Percentiles rank a stretch among this genome's conserved stretches.
These are phyloP conservation scores for Houttuynia cordata DNA, from an alignment of 164 flowering plant genomes.

Conservation along the genomic window DNA sequence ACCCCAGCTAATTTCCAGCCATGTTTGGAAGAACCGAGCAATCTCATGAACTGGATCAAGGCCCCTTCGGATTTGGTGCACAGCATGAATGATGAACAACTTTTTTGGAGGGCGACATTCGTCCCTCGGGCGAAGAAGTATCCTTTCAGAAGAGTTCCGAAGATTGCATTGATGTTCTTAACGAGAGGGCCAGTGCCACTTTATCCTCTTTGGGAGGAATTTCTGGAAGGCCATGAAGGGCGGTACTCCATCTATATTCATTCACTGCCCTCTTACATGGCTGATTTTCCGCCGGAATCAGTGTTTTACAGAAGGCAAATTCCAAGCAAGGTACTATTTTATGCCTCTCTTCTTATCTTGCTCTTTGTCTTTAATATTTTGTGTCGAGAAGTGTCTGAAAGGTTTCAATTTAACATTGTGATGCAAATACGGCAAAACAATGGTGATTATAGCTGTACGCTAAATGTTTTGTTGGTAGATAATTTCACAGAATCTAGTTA, in stretches of 20 bases:
- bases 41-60: conserved; percentile 44
- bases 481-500: too few species aligned
- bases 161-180: conserved; percentile 95
- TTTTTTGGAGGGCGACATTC: conserved; percentile 77
- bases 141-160: conserved; percentile 64
- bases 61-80: conserved; percentile 60
- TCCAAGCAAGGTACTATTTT: conserved; percentile 68
- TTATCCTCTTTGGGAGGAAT: conserved; percentile 84
- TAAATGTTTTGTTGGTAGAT: too few species aligned
- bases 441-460: too few species aligned
- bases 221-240: conserved; percentile 56
- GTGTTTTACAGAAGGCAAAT: conserved; percentile 64
- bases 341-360: not conserved
- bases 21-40: conserved; percentile 30
- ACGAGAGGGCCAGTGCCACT: conserved; percentile 83
- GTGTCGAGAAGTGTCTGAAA: not conserved
- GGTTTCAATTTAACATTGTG: too few species aligned
- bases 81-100: conserved; percentile 61
- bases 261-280: conserved; percentile 45
- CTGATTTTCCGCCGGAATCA: conserved; percentile 42
- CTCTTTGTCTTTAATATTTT: not conserved
- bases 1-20: conserved; percentile 20
- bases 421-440: too few species aligned
- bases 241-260: conserved; percentile 73
- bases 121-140: conserved; percentile 46